phyloP scores from a whole-genome alignment of 371 early-diverging fungal genomes.

The Mucor lusitanicus region DNA sequence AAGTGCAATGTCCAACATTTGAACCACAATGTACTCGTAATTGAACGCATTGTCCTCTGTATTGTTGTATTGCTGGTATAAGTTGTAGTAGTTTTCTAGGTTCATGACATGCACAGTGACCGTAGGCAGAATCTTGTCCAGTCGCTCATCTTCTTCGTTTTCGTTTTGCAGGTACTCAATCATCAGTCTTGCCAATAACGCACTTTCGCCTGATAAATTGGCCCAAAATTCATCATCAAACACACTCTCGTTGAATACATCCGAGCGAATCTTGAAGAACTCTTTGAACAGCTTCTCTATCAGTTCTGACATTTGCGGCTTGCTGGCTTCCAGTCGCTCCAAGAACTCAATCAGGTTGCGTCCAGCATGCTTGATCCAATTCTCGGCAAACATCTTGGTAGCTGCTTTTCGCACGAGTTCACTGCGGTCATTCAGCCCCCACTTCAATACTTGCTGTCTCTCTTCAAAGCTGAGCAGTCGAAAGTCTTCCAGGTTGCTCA shows the following conservation, averaged over 20 bases:
- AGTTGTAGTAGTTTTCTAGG: slow-evolving; percentile 66
- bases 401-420: slow-evolving; percentile 73
- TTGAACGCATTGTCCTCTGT: background rate
- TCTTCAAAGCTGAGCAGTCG: slow-evolving; percentile 66
- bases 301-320: slow-evolving; percentile 66
- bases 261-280: slow-evolving; percentile 66
- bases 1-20: slow-evolving; percentile 74
- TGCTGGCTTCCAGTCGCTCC: slow-evolving; percentile 80
- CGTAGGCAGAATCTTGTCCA: slow-evolving; percentile 76
- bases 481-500: slow-evolving; percentile 72
- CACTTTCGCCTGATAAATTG: slow-evolving; percentile 76
- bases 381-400: slow-evolving; percentile 68
- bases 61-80: slow-evolving; percentile 31
- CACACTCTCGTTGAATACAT: slow-evolving; percentile 60
- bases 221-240: slow-evolving; percentile 77
- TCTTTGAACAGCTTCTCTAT: slow-evolving; percentile 71
- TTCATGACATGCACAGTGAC: slow-evolving; percentile 71
- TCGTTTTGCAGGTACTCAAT: slow-evolving; percentile 57
- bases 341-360: slow-evolving; percentile 81
- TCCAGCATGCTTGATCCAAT: slow-evolving; percentile 78
- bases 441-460: slow-evolving; percentile 69
- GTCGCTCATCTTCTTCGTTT: slow-evolving; percentile 52
- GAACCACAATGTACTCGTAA: slow-evolving; percentile 75
- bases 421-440: slow-evolving; percentile 81
- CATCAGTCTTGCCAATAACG: slow-evolving; percentile 70